A percentile compares a stretch with the other conserved stretches of the same genome.
Evolutionary conservation across 805 yeast species (phyloP).

Genomic region (Suhomyces canberraensis): DNA sequence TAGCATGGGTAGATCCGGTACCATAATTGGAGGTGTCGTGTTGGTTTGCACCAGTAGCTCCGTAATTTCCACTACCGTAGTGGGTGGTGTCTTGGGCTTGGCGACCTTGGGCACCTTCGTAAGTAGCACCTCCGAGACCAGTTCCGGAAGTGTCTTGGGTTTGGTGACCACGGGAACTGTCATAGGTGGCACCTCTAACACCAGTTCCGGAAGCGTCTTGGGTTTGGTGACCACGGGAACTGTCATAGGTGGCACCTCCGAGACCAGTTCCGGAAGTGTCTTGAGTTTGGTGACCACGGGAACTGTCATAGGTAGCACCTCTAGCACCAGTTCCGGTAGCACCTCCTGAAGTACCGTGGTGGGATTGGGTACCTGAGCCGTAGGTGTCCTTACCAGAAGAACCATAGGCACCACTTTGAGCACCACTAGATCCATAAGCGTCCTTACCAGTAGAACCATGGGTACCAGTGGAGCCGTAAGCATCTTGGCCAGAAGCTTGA

Average conservation of each 20-base stretch:
- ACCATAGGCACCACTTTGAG: background rate
- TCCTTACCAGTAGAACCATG: constrained; percentile 9
- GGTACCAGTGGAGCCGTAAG: constrained; percentile 10
- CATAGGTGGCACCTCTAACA: background rate
- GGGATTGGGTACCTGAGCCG: background rate
- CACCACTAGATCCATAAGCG: constrained; percentile 3
- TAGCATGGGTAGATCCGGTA: background rate
- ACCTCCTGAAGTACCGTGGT: background rate
- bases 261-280: background rate
- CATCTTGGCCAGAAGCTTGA: constrained; percentile 2
- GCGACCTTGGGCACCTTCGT: background rate
- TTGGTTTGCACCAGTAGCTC: background rate
- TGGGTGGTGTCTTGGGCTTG: background rate
- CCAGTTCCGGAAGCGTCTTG: background rate
- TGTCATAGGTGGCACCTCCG: background rate
- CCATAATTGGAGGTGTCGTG: background rate
- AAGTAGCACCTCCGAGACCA: background rate
- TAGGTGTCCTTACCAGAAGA: background rate
- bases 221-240: background rate
- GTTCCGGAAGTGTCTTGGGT: background rate
- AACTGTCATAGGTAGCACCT: background rate
- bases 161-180: background rate
- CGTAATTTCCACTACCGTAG: background rate
- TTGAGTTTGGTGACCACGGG: background rate
- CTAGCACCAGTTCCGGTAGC: background rate